These are phyloP conservation scores for Ricinus communis DNA, from an alignment of 345 rosid species.

Conservation along the genomic window DNA sequence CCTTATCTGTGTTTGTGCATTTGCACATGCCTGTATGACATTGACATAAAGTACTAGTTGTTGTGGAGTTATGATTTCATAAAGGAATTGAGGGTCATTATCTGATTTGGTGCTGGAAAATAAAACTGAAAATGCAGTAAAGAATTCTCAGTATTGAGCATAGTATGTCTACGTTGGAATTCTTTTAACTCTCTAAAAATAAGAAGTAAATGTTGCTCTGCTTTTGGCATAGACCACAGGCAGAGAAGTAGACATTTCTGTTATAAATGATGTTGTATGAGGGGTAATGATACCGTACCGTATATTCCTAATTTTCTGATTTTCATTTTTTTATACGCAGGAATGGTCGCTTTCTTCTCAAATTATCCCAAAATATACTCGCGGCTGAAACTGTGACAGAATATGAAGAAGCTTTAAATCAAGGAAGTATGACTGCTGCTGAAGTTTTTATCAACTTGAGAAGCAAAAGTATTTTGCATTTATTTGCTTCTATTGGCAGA, in stretches of 20 bases:
- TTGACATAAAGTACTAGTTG: too few species aligned
- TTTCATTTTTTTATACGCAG: slow-evolving; percentile 45
- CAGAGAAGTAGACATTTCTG: background rate
- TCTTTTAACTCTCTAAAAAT: too few species aligned
- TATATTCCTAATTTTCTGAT: slow-evolving; percentile 11
- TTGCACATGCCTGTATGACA: background rate
- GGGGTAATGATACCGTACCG: slow-evolving; percentile 9
- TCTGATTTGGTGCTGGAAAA: background rate
- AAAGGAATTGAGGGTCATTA: background rate
- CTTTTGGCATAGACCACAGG: background rate
- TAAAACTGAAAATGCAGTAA: background rate
- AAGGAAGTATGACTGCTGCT: slow-evolving; percentile 70
- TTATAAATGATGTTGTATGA: background rate
- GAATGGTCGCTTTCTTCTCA: slow-evolving; percentile 85
- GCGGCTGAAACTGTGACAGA: slow-evolving; percentile 54
- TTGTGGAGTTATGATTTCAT: background rate
- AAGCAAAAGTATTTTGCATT: slow-evolving; percentile 82
- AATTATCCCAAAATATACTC: slow-evolving; percentile 67
- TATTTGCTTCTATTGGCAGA: slow-evolving; percentile 83
- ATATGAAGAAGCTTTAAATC: slow-evolving; percentile 91
- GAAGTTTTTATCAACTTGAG: slow-evolving; percentile 83
- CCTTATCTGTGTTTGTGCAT: background rate
- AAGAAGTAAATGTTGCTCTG: background rate
- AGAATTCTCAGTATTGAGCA: background rate
- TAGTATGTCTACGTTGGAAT: too few species aligned